Evolutionary conservation across 2,329 filamentous ascomycete genomes (phyloP), one percentile per base, ranked within the genome.

Genomic region (Aspergillaceae sp.): DNA sequence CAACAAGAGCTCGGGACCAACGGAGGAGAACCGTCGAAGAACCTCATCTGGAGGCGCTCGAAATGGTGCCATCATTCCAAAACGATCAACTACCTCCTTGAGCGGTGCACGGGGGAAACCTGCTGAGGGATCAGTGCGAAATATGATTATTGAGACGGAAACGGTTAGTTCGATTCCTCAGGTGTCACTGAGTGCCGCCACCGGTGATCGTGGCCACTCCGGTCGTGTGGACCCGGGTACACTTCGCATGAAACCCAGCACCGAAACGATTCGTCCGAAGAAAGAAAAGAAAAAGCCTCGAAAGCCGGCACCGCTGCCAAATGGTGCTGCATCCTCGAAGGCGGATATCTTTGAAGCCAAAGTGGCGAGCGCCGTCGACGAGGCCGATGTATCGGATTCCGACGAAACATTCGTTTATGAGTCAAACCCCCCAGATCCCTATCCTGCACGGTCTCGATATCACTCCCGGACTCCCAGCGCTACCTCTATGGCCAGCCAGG

Each of bases 401-500:
- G 92, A 96, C 60, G 92, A 97, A 68, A 97, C 92, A 0, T 98
- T 97, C 66, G 92, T 98, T 10, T 98, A 98, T 69, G 92, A 98
- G 67, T 97, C 92, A 28, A 98, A 98, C 60, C 92, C 91, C 7
- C 76, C 78, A 9, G 80, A 83, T 54, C 71, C 74, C 27, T 74
- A 65, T 47, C 68, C 76, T 29, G 54, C 61, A 36, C 72, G 78
- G 43, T 79, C 81, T 52, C 80, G 89, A 50, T 88, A 91, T 66
- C 91, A 97, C 68, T 97, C 91, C 19, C 82, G 92, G 51, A 98
- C 92, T 1, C 92, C 92, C 5, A 97, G 90, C 66, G 86, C 89
- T 38, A 94, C 91, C 3, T 97, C 91, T 8, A 74, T 80, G 57
- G 74, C 74, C 11, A 75, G 68, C 57, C 72, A 67, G 54, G 68